Evolutionary conservation across 1,139 yeast species (phyloP).

Genomic region (Candida sojae): DNA sequence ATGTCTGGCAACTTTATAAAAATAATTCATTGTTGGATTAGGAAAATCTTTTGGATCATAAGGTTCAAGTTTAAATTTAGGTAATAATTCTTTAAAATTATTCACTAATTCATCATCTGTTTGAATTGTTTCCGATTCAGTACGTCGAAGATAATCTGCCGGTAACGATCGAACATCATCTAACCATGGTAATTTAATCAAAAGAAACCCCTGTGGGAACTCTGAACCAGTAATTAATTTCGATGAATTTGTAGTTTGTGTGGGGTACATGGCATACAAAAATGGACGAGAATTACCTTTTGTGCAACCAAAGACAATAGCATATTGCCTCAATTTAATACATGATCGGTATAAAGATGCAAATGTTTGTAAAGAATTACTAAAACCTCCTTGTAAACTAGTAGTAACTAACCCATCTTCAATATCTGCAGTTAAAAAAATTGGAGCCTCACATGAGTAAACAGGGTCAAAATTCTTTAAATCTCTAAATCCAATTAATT

Average conservation of each 20-base stretch:
- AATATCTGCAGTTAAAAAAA: conserved; percentile 55
- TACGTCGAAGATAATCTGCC: conserved; percentile 18
- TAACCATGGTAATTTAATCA: conserved; percentile 61
- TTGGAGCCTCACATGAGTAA: conserved; percentile 55
- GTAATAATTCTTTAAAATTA: conserved; percentile 18
- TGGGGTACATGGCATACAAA: conserved; percentile 63
- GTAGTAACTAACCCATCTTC: conserved; percentile 30
- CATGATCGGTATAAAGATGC: conserved; percentile 68
- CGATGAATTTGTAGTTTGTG: conserved; percentile 28
- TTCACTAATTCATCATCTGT: conserved; percentile 17
- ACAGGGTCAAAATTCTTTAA: conserved; percentile 45
- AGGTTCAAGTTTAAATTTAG: conserved; percentile 19
- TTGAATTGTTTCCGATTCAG: conserved; percentile 12
- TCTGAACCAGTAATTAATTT: conserved; percentile 14
- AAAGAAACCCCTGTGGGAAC: conserved; percentile 63
- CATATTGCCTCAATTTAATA: conserved; percentile 52
- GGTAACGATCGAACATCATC: conserved; percentile 63
- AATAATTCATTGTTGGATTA: conserved; percentile 71
- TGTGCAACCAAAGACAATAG: conserved; percentile 71
- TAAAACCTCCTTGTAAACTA: conserved; percentile 35
- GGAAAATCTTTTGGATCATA: conserved; percentile 62
- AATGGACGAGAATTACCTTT: conserved; percentile 58
- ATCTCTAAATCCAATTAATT: conserved; percentile 68
- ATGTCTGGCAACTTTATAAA: conserved; percentile 64
- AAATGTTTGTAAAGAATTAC: conserved; percentile 69